Evolutionary conservation across 352 stramenopile genomes (phyloP).

Genomic region (Lagenidium giganteum): DNA sequence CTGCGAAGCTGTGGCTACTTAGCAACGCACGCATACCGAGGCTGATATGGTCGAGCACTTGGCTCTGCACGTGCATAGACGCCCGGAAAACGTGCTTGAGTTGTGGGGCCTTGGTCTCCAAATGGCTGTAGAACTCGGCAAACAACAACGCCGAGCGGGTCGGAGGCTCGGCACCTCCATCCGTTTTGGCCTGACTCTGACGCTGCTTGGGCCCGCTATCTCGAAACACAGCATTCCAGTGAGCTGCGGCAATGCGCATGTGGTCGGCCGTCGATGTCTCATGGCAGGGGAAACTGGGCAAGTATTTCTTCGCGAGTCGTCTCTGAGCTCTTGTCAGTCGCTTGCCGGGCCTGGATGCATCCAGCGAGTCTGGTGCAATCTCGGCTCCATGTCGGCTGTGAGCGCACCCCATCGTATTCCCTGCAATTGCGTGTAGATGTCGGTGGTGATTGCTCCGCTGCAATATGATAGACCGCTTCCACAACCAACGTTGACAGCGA

Average conservation of each 20-base stretch:
- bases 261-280: slow-evolving; percentile 29
- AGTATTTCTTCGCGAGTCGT: slow-evolving; percentile 23
- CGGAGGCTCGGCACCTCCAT: slow-evolving; percentile 7
- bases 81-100: slow-evolving; percentile 42
- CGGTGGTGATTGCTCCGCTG: no score
- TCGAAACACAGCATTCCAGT: slow-evolving; percentile 36
- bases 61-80: slow-evolving; percentile 63
- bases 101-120: slow-evolving; percentile 37
- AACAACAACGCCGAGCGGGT: slow-evolving; percentile 29
- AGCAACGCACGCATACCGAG: slow-evolving; percentile 39
- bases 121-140: slow-evolving; percentile 40
- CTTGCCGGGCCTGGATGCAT: neutral
- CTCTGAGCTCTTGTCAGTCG: slow-evolving; percentile 22
- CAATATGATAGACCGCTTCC: no score
- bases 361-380: neutral
- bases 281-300: slow-evolving; percentile 33
- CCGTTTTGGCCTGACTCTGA: slow-evolving; percentile 9
- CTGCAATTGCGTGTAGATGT: no score
- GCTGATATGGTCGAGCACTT: slow-evolving; percentile 87
- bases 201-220: slow-evolving; percentile 9
- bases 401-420: no score
- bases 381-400: no score
- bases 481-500: no score
- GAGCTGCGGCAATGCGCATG: slow-evolving; percentile 19
- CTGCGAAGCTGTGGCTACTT: slow-evolving; percentile 40